Percentiles rank a stretch among this genome's conserved stretches.
Conservation (phyloP, 305 asterid genomes). For the Plantago coronopus region DNA sequence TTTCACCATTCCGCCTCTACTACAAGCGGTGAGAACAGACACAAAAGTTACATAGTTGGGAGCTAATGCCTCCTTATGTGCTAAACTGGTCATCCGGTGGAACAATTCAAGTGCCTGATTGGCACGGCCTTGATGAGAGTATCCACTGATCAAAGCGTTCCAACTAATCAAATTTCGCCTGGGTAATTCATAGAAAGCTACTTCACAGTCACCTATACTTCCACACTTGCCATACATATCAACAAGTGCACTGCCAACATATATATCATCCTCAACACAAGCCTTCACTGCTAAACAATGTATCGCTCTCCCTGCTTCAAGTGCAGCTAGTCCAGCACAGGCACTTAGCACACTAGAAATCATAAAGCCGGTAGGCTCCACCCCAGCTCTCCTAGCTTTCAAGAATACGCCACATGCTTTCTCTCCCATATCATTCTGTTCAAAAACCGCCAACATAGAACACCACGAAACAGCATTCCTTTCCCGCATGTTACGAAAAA, state of each 20-base stretch:
- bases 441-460: constrained; percentile 67
- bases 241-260: constrained; percentile 80
- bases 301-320: constrained; percentile 63
- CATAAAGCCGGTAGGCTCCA: constrained; percentile 66
- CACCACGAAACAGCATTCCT: constrained; percentile 79
- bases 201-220: constrained; percentile 60
- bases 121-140: constrained; percentile 80
- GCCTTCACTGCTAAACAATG: constrained; percentile 81
- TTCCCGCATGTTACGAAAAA: constrained; percentile 47
- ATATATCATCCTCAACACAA: constrained; percentile 52
- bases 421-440: constrained; percentile 75
- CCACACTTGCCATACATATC: constrained; percentile 96
- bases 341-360: constrained; percentile 82
- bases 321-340: constrained; percentile 68
- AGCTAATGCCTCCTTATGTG: constrained; percentile 17
- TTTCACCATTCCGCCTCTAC: constrained; percentile 74
- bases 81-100: constrained; percentile 41
- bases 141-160: constrained; percentile 81
- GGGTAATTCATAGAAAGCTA: constrained; percentile 47
- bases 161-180: constrained; percentile 63
- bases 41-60: constrained; percentile 82
- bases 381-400: constrained; percentile 41
- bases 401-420: constrained; percentile 51
- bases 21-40: constrained; percentile 74
- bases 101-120: constrained; percentile 57